phyloP scores from a whole-genome alignment of 768 basidiomycete species.

The Tylopilus rubrobrunneus region DNA sequence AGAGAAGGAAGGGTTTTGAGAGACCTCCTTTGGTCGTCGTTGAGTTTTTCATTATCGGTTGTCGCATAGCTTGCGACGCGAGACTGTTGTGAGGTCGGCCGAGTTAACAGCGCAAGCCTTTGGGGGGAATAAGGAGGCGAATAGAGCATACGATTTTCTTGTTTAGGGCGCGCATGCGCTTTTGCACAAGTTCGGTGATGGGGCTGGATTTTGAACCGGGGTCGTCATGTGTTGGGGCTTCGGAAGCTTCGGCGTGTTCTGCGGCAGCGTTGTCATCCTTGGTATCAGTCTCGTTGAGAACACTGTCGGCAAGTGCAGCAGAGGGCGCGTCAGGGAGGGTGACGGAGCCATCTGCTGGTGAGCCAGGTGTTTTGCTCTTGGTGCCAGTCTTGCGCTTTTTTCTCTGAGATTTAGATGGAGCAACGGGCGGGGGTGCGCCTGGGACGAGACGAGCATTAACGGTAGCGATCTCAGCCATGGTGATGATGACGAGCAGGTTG shows the following conservation, averaged over 20 bases:
- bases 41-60: slow-evolving; percentile 66
- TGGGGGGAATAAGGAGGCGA: slow-evolving; percentile 7
- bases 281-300: slow-evolving; percentile 44
- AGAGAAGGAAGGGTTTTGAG: slow-evolving; percentile 70
- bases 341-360: slow-evolving; percentile 39
- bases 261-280: slow-evolving; percentile 46
- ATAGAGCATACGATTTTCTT: slow-evolving; percentile 75
- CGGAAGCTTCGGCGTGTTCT: slow-evolving; percentile 41
- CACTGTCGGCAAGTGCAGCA: slow-evolving; percentile 46
- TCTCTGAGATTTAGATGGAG: slow-evolving; percentile 56
- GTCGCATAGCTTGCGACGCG: slow-evolving; percentile 70
- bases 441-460: slow-evolving; percentile 60
- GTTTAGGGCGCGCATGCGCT: slow-evolving; percentile 68
- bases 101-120: slow-evolving; percentile 10
- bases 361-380: slow-evolving; percentile 42
- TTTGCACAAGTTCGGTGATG: slow-evolving; percentile 73
- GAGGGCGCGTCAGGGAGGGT: slow-evolving; percentile 43
- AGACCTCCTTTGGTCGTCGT: slow-evolving; percentile 81
- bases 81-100: slow-evolving; percentile 40
- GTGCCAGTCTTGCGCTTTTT: slow-evolving; percentile 67
- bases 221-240: slow-evolving; percentile 44
- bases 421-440: slow-evolving; percentile 65
- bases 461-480: slow-evolving; percentile 34
- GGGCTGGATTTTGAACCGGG: slow-evolving; percentile 54
- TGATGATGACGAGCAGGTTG: neutral